These are phyloP conservation scores for Ceratobasidium sp. DNA, from an alignment of 1,284 basidiomycete genomes.

Conservation along the genomic window DNA sequence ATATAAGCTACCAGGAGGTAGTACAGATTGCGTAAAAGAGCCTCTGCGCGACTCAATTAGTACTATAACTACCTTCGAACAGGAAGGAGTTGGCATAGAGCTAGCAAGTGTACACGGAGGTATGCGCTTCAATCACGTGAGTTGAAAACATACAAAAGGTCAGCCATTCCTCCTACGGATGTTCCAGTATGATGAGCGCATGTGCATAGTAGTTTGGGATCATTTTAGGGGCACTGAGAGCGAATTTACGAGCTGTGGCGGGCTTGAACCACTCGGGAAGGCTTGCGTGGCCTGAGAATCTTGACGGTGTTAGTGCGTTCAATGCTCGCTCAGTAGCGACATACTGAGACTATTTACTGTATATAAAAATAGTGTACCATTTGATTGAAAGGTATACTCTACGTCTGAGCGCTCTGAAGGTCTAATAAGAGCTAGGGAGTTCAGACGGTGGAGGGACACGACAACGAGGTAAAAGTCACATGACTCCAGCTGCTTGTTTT, in stretches of 20 bases:
- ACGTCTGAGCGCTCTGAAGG: too few relatives aligned
- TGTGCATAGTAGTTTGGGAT: not conserved
- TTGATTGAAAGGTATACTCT: too few relatives aligned
- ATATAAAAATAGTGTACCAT: too few relatives aligned
- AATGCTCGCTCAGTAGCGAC: not conserved
- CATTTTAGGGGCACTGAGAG: not conserved
- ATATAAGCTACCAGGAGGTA: not conserved
- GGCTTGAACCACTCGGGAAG: not conserved
- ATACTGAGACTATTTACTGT: not conserved
- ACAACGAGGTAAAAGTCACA: conserved; percentile 23
- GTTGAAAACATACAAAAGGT: conserved; percentile 34
- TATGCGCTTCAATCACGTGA: conserved; percentile 27
- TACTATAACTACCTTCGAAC: not conserved
- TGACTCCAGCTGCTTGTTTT: conserved; percentile 8
- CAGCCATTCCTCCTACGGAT: not conserved
- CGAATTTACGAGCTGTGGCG: not conserved
- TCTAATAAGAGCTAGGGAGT: not conserved
- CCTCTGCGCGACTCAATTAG: not conserved
- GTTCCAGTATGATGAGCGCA: not conserved
- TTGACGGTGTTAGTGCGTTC: not conserved
- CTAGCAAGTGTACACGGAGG: not conserved
- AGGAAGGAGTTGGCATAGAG: not conserved
- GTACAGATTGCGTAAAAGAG: not conserved
- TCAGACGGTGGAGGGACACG: conserved; percentile 12
- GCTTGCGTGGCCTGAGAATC: not conserved